Evolutionary conservation across 2,329 filamentous ascomycete genomes (phyloP).

Genomic region (Aspergillus neoniger): DNA sequence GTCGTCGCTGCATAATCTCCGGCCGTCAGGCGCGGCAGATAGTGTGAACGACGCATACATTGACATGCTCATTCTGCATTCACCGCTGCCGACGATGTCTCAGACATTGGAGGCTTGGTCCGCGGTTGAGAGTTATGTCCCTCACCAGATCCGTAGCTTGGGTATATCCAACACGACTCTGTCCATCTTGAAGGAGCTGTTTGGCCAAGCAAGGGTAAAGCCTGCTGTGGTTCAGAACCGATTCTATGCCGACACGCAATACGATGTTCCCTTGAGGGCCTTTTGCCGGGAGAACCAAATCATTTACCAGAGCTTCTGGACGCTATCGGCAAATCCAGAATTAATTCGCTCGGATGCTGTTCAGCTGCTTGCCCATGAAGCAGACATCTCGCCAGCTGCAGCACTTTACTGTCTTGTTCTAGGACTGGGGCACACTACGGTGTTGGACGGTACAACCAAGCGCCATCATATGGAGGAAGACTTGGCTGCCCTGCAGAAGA

Average conservation of each 20-base stretch:
- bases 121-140: conserved; percentile 67
- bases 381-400: conserved; percentile 47
- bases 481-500: conserved; percentile 46
- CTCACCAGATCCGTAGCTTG: conserved; percentile 63
- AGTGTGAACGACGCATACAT: conserved; percentile 52
- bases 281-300: conserved; percentile 57
- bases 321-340: conserved; percentile 59
- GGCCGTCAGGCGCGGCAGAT: conserved; percentile 26
- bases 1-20: conserved; percentile 67
- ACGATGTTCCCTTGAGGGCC: conserved; percentile 61
- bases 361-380: conserved; percentile 48
- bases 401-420: conserved; percentile 61
- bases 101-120: conserved; percentile 67
- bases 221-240: conserved; percentile 74
- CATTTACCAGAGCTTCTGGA: conserved; percentile 64
- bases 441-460: conserved; percentile 61
- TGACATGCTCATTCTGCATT: conserved; percentile 62
- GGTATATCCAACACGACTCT: conserved; percentile 77
- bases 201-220: conserved; percentile 48
- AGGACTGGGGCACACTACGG: conserved; percentile 50
- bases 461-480: conserved; percentile 55
- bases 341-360: conserved; percentile 54
- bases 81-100: conserved; percentile 52
- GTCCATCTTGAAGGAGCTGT: conserved; percentile 56
- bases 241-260: conserved; percentile 62